Conservation (phyloP, 768 basidiomycete genomes). For the Dioszegia hungarica region DNA sequence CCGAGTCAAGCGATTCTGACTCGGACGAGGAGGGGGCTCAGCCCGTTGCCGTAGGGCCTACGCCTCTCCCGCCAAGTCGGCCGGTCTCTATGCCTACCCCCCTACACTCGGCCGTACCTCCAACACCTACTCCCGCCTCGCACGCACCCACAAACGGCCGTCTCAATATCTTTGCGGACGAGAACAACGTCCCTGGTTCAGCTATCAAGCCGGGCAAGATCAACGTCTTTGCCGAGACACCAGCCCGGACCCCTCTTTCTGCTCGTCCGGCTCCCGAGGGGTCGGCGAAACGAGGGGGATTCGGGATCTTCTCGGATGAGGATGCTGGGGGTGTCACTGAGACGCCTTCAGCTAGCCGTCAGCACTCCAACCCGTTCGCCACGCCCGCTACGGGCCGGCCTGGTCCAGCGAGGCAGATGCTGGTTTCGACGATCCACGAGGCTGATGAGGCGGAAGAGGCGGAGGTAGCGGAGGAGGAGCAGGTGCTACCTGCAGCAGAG, state of each 20-base stretch:
- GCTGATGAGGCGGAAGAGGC: slow-evolving; percentile 17
- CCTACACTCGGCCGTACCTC: slow-evolving; percentile 36
- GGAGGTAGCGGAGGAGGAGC: not conserved
- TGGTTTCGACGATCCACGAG: slow-evolving; percentile 18
- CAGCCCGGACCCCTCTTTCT: slow-evolving; percentile 41
- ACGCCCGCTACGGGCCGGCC: slow-evolving; percentile 23
- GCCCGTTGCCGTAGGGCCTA: slow-evolving; percentile 25
- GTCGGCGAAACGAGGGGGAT: slow-evolving; percentile 18
- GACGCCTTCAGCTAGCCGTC: slow-evolving; percentile 8
- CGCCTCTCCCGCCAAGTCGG: slow-evolving; percentile 34
- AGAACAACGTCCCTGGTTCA: slow-evolving; percentile 27
- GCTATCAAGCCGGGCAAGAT: slow-evolving; percentile 24
- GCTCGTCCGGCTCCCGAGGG: slow-evolving; percentile 25
- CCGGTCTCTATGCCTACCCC: slow-evolving; percentile 35
- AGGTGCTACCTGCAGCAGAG: slow-evolving; percentile 10
- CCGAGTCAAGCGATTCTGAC: slow-evolving; percentile 41
- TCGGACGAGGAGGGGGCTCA: slow-evolving; percentile 26
- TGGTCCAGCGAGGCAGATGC: not conserved
- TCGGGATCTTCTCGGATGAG: slow-evolving; percentile 25
- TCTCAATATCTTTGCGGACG: slow-evolving; percentile 17
- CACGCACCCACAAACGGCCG: slow-evolving; percentile 9
- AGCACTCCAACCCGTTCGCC: slow-evolving; percentile 25
- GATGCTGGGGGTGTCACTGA: not conserved
- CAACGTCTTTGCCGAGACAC: slow-evolving; percentile 42
- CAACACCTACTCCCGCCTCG: slow-evolving; percentile 48